Base-by-base conservation (phyloP, 768 basidiomycete species). In the Boletus bicolor region DNA sequence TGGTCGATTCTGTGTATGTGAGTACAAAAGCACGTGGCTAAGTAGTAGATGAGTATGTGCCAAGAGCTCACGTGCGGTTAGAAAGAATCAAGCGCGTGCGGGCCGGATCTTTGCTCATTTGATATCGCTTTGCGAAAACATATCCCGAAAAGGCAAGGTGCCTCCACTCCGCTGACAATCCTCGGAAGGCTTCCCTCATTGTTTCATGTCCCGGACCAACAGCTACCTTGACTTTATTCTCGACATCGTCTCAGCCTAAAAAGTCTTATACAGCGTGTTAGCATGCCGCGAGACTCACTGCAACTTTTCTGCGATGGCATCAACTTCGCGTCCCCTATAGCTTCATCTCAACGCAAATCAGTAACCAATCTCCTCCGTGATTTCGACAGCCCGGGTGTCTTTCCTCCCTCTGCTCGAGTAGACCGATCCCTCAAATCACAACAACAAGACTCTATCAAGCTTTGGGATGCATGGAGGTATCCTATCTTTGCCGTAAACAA, bases 391-490 rank as follows among this genome's bases (percentile, higher is more conserved):
- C 85, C 88, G 11, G 87, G 87, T 34, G 75, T 84, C 19, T 76
- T 81, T 21, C 90, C 90, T 0, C 87, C 89, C 0, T 89, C 88
- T 8, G 78, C 91, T 45, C 82, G 90, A 42, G 76, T 91, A 35
- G 82, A 89, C 59, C 80, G 83, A 26, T 83, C 79, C 60, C 76
- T 88, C n/a, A 85, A 83, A 68, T 79, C 77, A 38, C 76, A 80
- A 60, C 77, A 82, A 39, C 72, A 78, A 44, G 73, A 75, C 21
- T 82, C 86, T 0, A 61, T 89, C 49, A 79, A 79, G 42, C 64
- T 89, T 9, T 86, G 86, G 82, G 81, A 90, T 64, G 75, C 83
- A 55, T 88, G 87, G 82, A 87, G 82, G 68, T 83, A 86, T 65
- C 85, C 83, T 5, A 68, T 79, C n/a, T 76, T 87, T 55, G 82